These are phyloP conservation scores for Pleurotus salmoneostramineus DNA, from an alignment of 768 basidiomycete species.

Conservation along the genomic window DNA sequence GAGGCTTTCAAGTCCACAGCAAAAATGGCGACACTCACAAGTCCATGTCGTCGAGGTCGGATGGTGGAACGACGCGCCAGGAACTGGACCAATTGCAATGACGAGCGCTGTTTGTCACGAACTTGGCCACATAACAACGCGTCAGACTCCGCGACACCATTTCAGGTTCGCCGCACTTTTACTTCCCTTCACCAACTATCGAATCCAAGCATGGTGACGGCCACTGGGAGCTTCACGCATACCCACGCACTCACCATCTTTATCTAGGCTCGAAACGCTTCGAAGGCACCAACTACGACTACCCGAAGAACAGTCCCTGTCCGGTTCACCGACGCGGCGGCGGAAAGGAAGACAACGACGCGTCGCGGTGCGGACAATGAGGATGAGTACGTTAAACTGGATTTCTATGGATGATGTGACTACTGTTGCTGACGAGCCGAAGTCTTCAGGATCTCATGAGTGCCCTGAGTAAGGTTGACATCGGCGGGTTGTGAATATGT, in stretches of 20 bases:
- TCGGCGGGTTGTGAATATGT: background rate
- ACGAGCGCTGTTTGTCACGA: background rate
- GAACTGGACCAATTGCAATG: background rate
- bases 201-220: background rate
- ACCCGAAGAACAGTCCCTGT: background rate
- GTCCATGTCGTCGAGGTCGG: conserved; percentile 32
- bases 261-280: background rate
- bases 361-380: background rate
- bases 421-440: background rate
- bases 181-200: background rate
- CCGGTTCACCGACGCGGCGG: background rate
- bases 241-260: background rate
- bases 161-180: background rate
- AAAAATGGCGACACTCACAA: conserved; percentile 30
- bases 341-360: background rate
- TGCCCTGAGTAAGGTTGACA: background rate
- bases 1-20: background rate
- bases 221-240: background rate
- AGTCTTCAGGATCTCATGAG: background rate
- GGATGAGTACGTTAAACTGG: background rate
- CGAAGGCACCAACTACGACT: background rate
- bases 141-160: background rate
- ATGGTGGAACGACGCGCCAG: background rate
- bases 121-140: background rate
- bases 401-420: background rate